Percentiles rank a stretch among this genome's conserved stretches.
Evolutionary conservation across 495 filamentous ascomycete species (phyloP).

Genomic region (Penicillium manginii): DNA sequence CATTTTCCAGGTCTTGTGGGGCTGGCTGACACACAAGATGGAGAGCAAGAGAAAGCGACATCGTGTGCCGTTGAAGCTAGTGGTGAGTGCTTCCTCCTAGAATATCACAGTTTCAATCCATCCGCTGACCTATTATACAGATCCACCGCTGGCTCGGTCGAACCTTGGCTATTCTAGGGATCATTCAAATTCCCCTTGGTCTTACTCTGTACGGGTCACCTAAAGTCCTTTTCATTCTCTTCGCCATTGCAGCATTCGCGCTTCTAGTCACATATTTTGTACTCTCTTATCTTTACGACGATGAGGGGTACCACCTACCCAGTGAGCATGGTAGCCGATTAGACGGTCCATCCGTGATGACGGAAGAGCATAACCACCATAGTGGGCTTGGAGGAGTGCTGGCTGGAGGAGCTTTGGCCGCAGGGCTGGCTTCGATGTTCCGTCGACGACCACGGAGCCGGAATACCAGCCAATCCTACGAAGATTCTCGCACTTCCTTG

Average conservation of each 20-base stretch:
- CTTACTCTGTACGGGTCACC: slow-evolving; percentile 93
- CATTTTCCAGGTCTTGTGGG: slow-evolving; percentile 78
- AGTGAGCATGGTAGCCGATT: slow-evolving; percentile 61
- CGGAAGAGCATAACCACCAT: slow-evolving; percentile 35
- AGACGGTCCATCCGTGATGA: slow-evolving; percentile 40
- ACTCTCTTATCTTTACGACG: slow-evolving; percentile 66
- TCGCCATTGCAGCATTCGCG: slow-evolving; percentile 69
- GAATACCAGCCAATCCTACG: slow-evolving; percentile 37
- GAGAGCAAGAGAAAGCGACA: slow-evolving; percentile 61
- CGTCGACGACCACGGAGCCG: slow-evolving; percentile 45
- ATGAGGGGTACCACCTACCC: slow-evolving; percentile 47
- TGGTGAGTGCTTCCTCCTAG: slow-evolving; percentile 52
- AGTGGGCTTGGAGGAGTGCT: slow-evolving; percentile 42
- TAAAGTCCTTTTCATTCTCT: slow-evolving; percentile 80
- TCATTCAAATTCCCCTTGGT: slow-evolving; percentile 87
- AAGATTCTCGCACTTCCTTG: slow-evolving; percentile 55
- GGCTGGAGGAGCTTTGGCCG: slow-evolving; percentile 60
- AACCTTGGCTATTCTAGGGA: slow-evolving; percentile 72
- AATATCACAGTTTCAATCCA: not conserved
- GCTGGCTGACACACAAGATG: slow-evolving; percentile 66
- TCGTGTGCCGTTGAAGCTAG: slow-evolving; percentile 68
- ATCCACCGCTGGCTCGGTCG: slow-evolving; percentile 88
- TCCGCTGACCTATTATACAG: slow-evolving; percentile 30
- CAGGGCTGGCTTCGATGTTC: slow-evolving; percentile 62
- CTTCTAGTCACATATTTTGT: slow-evolving; percentile 73